phyloP scores from a whole-genome alignment of 768 basidiomycete species.

The Lactifluus volemus region DNA sequence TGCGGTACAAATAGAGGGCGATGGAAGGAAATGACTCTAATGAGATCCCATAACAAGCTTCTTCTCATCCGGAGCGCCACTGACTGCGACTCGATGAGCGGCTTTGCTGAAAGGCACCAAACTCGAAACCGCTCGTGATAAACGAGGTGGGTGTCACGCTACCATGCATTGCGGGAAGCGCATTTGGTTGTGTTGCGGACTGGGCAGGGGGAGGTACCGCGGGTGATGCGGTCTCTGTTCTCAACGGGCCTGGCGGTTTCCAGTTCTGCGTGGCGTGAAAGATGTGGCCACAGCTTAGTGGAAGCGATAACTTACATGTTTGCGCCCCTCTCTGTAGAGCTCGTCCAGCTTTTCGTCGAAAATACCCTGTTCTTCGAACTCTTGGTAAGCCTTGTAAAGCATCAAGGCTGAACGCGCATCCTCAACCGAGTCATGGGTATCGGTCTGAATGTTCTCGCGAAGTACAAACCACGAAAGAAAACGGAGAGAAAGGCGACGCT shows the following conservation, averaged over 20 bases:
- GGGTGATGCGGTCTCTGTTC: slow-evolving; percentile 1
- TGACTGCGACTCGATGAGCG: slow-evolving; percentile 11
- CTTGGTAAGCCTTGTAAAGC: slow-evolving; percentile 74
- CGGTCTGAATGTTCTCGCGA: slow-evolving; percentile 84
- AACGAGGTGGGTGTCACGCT: slow-evolving; percentile 13
- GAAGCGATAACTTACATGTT: slow-evolving; percentile 46
- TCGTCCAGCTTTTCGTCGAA: slow-evolving; percentile 89
- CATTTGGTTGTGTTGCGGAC: slow-evolving; percentile 12
- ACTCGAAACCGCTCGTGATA: slow-evolving; percentile 10
- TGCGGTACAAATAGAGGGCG: not conserved
- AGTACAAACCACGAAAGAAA: slow-evolving; percentile 96
- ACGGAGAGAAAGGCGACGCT: slow-evolving; percentile 82
- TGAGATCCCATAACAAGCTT: not conserved
- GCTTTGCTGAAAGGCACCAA: slow-evolving; percentile 11
- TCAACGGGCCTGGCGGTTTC: slow-evolving; percentile 39
- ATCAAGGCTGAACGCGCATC: slow-evolving; percentile 83
- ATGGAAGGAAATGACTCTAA: not conserved
- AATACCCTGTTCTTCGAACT: slow-evolving; percentile 61
- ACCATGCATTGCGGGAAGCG: slow-evolving; percentile 12
- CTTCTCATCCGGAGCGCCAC: slow-evolving; percentile 5
- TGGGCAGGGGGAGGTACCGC: slow-evolving; percentile 10
- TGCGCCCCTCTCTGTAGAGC: slow-evolving; percentile 67
- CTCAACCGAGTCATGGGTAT: slow-evolving; percentile 97
- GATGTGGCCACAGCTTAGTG: not conserved
- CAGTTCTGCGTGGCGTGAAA: slow-evolving; percentile 35